A percentile compares a stretch with the other conserved stretches of the same genome.
Conservation (phyloP, 768 basidiomycete genomes). For the Russula griseocarnosa region DNA sequence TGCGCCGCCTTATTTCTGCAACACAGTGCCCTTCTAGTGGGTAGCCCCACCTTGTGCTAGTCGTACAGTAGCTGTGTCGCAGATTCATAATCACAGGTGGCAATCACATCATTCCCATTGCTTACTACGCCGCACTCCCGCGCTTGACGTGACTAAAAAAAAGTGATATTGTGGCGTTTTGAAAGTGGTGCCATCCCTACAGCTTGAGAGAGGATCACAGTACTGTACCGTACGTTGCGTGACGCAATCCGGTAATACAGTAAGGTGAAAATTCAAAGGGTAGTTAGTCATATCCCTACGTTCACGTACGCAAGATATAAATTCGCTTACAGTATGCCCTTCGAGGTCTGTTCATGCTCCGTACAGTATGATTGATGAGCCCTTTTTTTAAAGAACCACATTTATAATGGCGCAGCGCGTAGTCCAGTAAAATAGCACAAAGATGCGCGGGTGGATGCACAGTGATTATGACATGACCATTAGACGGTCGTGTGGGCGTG, state of each 20-base stretch:
- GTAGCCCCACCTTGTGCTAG: not conserved
- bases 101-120: slow-evolving; percentile 1
- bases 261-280: not conserved
- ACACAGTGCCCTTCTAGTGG: not conserved
- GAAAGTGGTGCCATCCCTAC: not conserved
- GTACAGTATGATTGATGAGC: not conserved
- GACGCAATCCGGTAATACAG: not conserved
- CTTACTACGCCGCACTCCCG: not conserved
- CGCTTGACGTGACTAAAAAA: not conserved
- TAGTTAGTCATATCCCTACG: not conserved
- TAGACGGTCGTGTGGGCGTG: not conserved
- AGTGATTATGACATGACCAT: not conserved
- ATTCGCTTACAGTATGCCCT: not conserved
- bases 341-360: not conserved
- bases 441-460: not conserved
- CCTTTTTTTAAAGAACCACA: not conserved
- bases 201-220: not conserved
- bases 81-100: slow-evolving; percentile 1
- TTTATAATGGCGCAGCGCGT: no score
- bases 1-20: not conserved
- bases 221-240: not conserved
- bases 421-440: not conserved
- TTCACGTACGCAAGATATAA: not conserved
- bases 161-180: not conserved
- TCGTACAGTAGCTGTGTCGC: not conserved